phyloP scores from a whole-genome alignment of 805 yeast species.

The Candida saitoana region DNA sequence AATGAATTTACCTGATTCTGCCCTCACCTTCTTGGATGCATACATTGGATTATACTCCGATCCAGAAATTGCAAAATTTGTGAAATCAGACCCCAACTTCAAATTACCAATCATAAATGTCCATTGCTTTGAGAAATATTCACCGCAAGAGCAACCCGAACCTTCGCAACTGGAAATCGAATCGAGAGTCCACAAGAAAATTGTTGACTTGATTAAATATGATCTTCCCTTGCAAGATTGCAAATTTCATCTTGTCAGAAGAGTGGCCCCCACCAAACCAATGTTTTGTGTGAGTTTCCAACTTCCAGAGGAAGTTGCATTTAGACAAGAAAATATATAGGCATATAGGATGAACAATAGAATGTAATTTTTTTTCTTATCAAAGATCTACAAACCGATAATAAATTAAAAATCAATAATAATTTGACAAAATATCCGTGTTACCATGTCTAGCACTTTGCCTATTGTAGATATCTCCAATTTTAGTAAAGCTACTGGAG shows the following conservation, averaged over 20 bases:
- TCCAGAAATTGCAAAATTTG: slow-evolving; percentile 30
- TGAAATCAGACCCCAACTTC: slow-evolving; percentile 41
- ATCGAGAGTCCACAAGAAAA: slow-evolving; percentile 54
- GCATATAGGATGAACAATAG: neutral
- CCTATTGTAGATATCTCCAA: slow-evolving; percentile 53
- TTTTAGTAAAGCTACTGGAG: slow-evolving; percentile 41
- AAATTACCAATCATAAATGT: slow-evolving; percentile 75
- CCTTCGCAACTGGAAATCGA: slow-evolving; percentile 68
- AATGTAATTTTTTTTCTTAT: too few species aligned
- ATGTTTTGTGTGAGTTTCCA: slow-evolving; percentile 86
- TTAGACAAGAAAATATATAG: slow-evolving; percentile 18
- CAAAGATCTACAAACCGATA: too few species aligned
- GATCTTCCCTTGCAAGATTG: slow-evolving; percentile 47
- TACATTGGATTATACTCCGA: slow-evolving; percentile 67
- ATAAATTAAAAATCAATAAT: neutral
- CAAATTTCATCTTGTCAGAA: slow-evolving; percentile 78
- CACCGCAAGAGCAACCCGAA: slow-evolving; percentile 62
- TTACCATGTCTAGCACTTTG: slow-evolving; percentile 36
- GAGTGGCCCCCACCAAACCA: slow-evolving; percentile 94
- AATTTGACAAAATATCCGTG: too few species aligned
- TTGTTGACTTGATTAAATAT: slow-evolving; percentile 42
- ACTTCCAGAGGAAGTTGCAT: slow-evolving; percentile 67
- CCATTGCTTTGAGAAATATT: slow-evolving; percentile 88
- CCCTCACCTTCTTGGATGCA: slow-evolving; percentile 74
- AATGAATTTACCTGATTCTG: slow-evolving; percentile 95